Percentiles rank a stretch among this genome's conserved stretches.
Conservation (phyloP, 148 eudicot genomes). For the Nepenthes gracilis region DNA sequence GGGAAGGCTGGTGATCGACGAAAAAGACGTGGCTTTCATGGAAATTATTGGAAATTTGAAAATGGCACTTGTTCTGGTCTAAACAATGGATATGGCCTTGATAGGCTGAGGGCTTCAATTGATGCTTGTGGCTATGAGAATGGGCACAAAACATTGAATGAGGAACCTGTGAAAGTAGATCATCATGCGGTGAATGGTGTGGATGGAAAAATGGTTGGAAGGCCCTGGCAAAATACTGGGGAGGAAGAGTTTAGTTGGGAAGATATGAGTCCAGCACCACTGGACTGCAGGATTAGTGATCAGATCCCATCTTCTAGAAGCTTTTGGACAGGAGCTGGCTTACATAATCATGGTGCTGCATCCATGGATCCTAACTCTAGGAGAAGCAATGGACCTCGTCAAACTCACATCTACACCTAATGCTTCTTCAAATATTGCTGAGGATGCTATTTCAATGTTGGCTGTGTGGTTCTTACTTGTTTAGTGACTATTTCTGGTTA, state of each 20-base stretch:
- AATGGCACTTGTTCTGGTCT: slow-evolving; percentile 12
- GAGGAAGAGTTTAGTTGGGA: slow-evolving; percentile 93
- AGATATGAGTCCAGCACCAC: slow-evolving; percentile 54
- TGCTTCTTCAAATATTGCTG: background rate
- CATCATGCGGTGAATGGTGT: slow-evolving; percentile 25
- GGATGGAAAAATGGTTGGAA: slow-evolving; percentile 16
- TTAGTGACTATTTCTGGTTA: background rate
- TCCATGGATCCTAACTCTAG: background rate
- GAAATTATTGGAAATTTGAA: background rate
- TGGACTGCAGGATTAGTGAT: slow-evolving; percentile 23
- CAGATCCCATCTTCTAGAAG: no score
- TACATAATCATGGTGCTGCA: background rate
- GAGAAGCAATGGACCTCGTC: background rate
- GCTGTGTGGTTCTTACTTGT: background rate
- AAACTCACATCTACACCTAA: background rate
- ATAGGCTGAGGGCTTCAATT: slow-evolving; percentile 72
- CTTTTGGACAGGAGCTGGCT: background rate
- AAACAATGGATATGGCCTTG: slow-evolving; percentile 40
- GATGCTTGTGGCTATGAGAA: slow-evolving; percentile 83
- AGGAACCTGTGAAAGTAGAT: slow-evolving; percentile 24
- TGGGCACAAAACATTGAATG: slow-evolving; percentile 29
- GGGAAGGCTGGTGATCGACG: slow-evolving; percentile 37
- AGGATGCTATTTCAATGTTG: background rate
- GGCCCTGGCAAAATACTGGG: slow-evolving; percentile 70
- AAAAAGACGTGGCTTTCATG: slow-evolving; percentile 17